Base-by-base conservation (phyloP, 441 rosid genomes). In the Viola pubescens region DNA sequence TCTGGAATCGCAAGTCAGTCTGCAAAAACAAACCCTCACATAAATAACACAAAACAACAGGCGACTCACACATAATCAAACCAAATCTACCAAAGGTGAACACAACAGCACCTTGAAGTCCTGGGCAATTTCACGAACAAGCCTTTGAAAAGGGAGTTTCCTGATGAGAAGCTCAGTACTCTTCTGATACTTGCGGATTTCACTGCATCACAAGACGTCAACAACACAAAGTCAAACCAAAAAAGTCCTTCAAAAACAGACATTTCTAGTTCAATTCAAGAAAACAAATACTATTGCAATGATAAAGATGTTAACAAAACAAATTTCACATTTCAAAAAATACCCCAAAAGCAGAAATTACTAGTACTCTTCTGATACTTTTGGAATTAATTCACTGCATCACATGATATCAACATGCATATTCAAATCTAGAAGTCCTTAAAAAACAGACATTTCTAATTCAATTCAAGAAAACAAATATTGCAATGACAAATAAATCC, bases 1-100 rank as follows among this genome's bases (percentile, higher is more conserved):
- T 84, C 78, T 86, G 90, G 79, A 80, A 85, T 48, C 87, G 65
- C 79, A 85, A 42, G 69, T 81, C 89, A 61, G 82, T 79, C 87
- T 83, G 74, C 53, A 58, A 0, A 8, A 26, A 26, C 34, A 26
- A 26, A 26, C 2, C 34, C 34, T 26, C 34, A 26, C 34, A 26
- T 26, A 26, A 26, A 26, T 26, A 26, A 26, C 34, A 1, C 34
- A 0, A 1, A 9, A 0, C 13, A 14, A 1, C 4, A 11, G 12
- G 14, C 0, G 34, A n/a, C 12, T 1, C 2, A 3, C 4, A 4
- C 12, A 44, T 3, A 16, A 3, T 2, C 9, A 0, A 46, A 46
- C 9, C 11, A 5, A 46, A 7, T 26, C 34, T 26, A 46, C 11
- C 49, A 4, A 46, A 46, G 3, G 46, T 9, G 3, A 4, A 39